phyloP scores from a whole-genome alignment of 306 rosid species.

The Chamaecrista fasciculata region DNA sequence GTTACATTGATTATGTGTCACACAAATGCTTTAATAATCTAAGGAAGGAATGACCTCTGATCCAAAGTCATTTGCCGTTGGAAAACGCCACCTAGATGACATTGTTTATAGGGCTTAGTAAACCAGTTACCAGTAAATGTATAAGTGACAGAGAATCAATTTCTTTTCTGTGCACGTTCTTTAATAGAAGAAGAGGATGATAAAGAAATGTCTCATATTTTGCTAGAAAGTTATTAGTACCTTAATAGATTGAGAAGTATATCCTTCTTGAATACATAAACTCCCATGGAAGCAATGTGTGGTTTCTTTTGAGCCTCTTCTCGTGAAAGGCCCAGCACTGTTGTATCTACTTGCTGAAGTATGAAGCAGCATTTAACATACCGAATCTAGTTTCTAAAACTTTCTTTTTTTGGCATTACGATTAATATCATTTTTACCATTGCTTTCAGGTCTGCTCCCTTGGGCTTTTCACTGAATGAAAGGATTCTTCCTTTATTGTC shows the following conservation, averaged over 20 bases:
- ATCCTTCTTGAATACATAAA: too few species aligned
- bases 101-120: slow-evolving; percentile 12
- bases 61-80: too few species aligned
- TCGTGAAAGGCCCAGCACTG: too few species aligned
- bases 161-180: neutral
- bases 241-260: too few species aligned
- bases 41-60: too few species aligned
- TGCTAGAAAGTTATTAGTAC: too few species aligned
- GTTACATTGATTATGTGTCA: too few species aligned
- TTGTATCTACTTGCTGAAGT: too few species aligned
- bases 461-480: slow-evolving; percentile 96
- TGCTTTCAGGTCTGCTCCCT: slow-evolving; percentile 67
- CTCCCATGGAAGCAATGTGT: too few species aligned
- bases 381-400: neutral
- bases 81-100: slow-evolving; percentile 63
- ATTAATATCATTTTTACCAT: slow-evolving; percentile 48
- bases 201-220: neutral
- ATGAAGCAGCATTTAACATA: slow-evolving; percentile 24
- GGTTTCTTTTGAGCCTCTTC: too few species aligned
- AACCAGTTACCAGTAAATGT: neutral
- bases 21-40: too few species aligned
- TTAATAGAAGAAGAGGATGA: neutral
- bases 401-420: neutral
- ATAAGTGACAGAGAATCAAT: neutral
- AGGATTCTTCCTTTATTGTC: too few species aligned